Conservation (phyloP, 768 basidiomycete species). For the Mycena vulgaris region DNA sequence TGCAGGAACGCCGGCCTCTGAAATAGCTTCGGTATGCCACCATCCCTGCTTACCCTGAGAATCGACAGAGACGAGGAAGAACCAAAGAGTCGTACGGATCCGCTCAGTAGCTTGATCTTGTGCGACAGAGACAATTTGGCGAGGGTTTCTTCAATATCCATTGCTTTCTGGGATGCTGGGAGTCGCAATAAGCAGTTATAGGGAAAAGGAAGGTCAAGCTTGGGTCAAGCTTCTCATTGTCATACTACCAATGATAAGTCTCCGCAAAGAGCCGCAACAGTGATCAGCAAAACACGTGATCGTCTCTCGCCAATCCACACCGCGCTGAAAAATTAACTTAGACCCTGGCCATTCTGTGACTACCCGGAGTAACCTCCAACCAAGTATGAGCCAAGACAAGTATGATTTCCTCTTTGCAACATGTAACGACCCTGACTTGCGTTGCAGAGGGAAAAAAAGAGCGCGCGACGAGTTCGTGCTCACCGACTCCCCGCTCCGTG, state of each 20-base stretch:
- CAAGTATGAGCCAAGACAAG: conserved; percentile 45
- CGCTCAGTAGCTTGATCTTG: conserved; percentile 63
- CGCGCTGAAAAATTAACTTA: too few relatives aligned
- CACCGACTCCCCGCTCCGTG: conserved; percentile 42
- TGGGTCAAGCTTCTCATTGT: too few relatives aligned
- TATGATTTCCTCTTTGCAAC: conserved; percentile 39
- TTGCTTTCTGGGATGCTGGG: too few relatives aligned
- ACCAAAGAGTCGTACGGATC: conserved; percentile 47
- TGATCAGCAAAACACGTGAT: too few relatives aligned
- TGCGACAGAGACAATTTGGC: conserved; percentile 54
- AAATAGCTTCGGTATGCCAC: conserved; percentile 63
- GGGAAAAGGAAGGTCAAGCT: too few relatives aligned
- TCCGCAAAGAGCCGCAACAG: too few relatives aligned
- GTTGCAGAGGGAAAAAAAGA: conserved; percentile 67
- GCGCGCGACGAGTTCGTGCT: conserved; percentile 49
- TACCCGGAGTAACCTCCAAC: background rate
- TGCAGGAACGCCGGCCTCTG: conserved; percentile 57
- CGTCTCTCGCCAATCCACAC: too few relatives aligned
- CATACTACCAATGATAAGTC: too few relatives aligned
- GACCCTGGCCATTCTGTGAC: too few relatives aligned
- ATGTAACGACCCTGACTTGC: background rate
- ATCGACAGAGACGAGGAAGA: background rate
- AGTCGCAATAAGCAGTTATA: too few relatives aligned
- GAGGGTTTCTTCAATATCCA: conserved; percentile 56
- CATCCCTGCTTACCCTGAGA: conserved; percentile 52